Conservation (phyloP, 139 green algal genomes). For the Tetratostichococcus sp. region DNA sequence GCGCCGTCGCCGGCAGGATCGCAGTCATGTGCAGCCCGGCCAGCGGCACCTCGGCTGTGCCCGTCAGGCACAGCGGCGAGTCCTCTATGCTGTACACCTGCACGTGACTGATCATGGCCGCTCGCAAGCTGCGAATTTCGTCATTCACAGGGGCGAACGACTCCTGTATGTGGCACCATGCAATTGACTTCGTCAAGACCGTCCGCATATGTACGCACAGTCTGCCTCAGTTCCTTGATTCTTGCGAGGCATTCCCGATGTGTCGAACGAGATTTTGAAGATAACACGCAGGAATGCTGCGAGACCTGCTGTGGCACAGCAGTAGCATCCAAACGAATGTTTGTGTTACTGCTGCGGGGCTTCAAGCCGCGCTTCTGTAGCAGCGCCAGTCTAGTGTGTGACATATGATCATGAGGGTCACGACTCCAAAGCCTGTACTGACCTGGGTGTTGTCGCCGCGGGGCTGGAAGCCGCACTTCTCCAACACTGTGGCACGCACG, state of each 20-base stretch:
- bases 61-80: conserved; percentile 85
- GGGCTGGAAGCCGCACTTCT: conserved; percentile 98
- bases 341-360: conserved; percentile 72
- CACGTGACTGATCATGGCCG: neutral
- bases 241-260: too few relatives aligned
- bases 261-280: too few relatives aligned
- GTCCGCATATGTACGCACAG: too few relatives aligned
- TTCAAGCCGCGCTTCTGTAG: conserved; percentile 99
- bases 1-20: conserved; percentile 69
- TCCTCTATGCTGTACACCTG: conserved; percentile 86
- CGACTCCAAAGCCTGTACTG: neutral
- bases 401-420: too few relatives aligned
- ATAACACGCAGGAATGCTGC: too few relatives aligned
- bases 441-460: conserved; percentile 88
- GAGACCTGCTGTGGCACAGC: too few relatives aligned
- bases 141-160: neutral
- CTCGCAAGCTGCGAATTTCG: neutral
- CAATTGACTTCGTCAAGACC: too few relatives aligned
- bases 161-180: conserved; percentile 89
- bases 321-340: too few relatives aligned
- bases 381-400: too few relatives aligned
- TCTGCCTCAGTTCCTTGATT: too few relatives aligned
- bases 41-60: conserved; percentile 94
- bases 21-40: conserved; percentile 88
- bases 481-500: conserved; percentile 60